Base-by-base conservation (phyloP, 2,329 filamentous ascomycete species). In the Incumbomyces delicatus region DNA sequence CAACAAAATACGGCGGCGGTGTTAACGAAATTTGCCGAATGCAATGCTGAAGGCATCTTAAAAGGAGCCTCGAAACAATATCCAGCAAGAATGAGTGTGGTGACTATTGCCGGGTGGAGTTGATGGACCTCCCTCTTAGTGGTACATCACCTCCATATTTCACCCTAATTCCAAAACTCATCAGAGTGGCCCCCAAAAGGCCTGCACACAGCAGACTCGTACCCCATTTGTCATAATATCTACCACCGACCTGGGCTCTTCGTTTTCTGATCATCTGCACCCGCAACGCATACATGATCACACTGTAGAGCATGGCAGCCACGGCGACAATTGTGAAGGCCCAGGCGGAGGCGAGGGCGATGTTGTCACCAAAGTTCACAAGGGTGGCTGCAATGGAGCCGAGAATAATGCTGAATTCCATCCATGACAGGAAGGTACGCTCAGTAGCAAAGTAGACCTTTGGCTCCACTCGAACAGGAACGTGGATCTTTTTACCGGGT, bases 371-470 rank as follows among this genome's bases (percentile, higher is more conserved):
- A 63, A 95, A 87, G 71, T 94, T 89, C 55, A 94, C 76, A 38
- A 94, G 71, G 0, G 86, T 86, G 6, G 85, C 83, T 11, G 88
- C 87, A 57, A 94, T 90, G 22, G 85, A 84, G 57, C 87, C 87
- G 45, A 98, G 81, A 61, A 95, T 89, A 60, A 96, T 94, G 41
- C 85, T 90, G 67, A 94, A 96, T 66, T 98, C 90, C 58, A 98
- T 84, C 88, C 92, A 98, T 53, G 87, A 86, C 48, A 98, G 76
- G 68, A 95, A 98, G 1, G 92, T 98, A 54, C 92, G 80, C 67
- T 98, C 92, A 1, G 88, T 89, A 17, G 92, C 92, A 62, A 98
- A 95, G 66, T 88, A 95, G 42, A 98, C 92, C 69, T 98, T 98
- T 30, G 92, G 92, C 66, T 98, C 92, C 30, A 98, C 89, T 41